Conservation (phyloP, 1,284 basidiomycete genomes). For the Schizophyllum commune region DNA sequence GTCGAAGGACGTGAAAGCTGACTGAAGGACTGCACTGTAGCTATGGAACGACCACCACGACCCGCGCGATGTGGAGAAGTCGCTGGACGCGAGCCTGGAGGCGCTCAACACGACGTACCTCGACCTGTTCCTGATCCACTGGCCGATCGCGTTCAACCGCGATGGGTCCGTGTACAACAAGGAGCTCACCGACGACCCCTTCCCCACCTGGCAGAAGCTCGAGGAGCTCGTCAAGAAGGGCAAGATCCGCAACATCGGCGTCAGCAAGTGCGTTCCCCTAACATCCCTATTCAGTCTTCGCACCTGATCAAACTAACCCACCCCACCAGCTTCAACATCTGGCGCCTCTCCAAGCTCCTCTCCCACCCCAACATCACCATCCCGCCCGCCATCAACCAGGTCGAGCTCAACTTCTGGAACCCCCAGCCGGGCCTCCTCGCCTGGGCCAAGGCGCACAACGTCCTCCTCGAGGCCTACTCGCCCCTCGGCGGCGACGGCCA, state of each 20-base stretch:
- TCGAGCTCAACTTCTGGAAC: slow-evolving; percentile 78
- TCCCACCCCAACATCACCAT: slow-evolving; percentile 43
- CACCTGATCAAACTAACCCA: not conserved
- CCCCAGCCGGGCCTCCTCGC: slow-evolving; percentile 77
- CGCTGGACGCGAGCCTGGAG: slow-evolving; percentile 60
- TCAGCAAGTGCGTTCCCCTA: slow-evolving; percentile 53
- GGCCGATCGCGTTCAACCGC: slow-evolving; percentile 70
- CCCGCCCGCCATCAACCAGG: slow-evolving; percentile 70
- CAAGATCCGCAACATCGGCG: slow-evolving; percentile 78
- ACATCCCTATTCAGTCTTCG: not conserved
- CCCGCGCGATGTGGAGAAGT: slow-evolving; percentile 57
- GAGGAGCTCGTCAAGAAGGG: slow-evolving; percentile 74
- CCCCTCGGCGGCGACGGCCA: slow-evolving; percentile 63
- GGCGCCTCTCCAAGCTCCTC: slow-evolving; percentile 23
- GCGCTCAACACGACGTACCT: slow-evolving; percentile 71
- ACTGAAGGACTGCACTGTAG: slow-evolving; percentile 22
- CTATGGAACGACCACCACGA: slow-evolving; percentile 67
- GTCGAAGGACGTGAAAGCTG: not conserved
- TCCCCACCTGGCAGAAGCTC: slow-evolving; percentile 80
- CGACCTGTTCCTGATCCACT: slow-evolving; percentile 78
- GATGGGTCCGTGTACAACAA: slow-evolving; percentile 47
- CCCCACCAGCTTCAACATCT: slow-evolving; percentile 45
- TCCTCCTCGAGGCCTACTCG: slow-evolving; percentile 74
- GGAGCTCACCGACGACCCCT: slow-evolving; percentile 63
- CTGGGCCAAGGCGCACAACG: slow-evolving; percentile 56